These are phyloP conservation scores for Cercospora sesami DNA, from an alignment of 2,329 filamentous ascomycete genomes.

Conservation along the genomic window DNA sequence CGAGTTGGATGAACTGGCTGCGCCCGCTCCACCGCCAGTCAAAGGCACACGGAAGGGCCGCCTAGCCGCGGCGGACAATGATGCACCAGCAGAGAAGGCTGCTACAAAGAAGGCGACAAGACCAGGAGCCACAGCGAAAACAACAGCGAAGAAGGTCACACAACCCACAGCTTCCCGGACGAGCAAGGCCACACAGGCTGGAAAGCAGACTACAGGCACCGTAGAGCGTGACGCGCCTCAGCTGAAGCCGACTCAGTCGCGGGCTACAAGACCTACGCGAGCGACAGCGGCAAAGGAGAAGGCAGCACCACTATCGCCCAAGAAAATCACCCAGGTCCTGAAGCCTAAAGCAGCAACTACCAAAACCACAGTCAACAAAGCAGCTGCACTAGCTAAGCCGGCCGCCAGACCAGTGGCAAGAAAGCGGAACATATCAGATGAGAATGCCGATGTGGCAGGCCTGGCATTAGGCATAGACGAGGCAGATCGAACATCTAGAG, in stretches of 20 bases:
- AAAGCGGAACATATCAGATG: slow-evolving; percentile 34
- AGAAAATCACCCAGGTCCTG: slow-evolving; percentile 41
- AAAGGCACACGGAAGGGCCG: slow-evolving; percentile 19
- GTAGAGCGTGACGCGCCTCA: slow-evolving; percentile 8
- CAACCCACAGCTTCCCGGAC: slow-evolving; percentile 5
- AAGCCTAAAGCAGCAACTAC: slow-evolving; percentile 20
- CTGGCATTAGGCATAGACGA: neutral
- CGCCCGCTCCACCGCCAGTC: slow-evolving; percentile 15
- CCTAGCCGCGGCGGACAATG: slow-evolving; percentile 20
- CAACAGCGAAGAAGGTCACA: slow-evolving; percentile 1
- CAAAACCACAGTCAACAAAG: slow-evolving; percentile 16
- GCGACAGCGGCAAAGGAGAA: slow-evolving; percentile 30
- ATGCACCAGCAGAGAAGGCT: slow-evolving; percentile 11
- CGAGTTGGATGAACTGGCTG: slow-evolving; percentile 22
- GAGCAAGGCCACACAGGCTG: slow-evolving; percentile 17
- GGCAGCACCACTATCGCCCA: slow-evolving; percentile 37
- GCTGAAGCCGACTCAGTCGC: slow-evolving; percentile 10
- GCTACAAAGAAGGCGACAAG: neutral
- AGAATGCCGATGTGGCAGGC: slow-evolving; percentile 33
- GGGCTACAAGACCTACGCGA: slow-evolving; percentile 27
- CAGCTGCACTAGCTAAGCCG: slow-evolving; percentile 14
- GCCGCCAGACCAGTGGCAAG: slow-evolving; percentile 19
- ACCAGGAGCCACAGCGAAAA: slow-evolving; percentile 2
- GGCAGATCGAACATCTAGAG: neutral
- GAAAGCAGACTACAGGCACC: slow-evolving; percentile 3